Base-by-base conservation (phyloP, 805 yeast species). In the Pichia paraexigua region DNA sequence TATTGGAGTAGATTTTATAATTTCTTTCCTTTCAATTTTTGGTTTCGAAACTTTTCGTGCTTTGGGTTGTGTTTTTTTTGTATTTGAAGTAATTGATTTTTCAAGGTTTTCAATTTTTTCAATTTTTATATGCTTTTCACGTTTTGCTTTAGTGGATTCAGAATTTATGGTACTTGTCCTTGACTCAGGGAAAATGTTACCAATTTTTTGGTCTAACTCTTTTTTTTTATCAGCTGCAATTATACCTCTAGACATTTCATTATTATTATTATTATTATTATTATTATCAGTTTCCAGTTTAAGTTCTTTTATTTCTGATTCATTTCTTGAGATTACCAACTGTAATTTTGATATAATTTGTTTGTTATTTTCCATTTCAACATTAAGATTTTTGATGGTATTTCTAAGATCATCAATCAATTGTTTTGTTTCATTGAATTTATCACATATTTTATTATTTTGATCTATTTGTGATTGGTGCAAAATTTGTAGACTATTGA, bases 171-270 rank as follows among this genome's bases (percentile, higher is more conserved):
- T 32, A 11, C 43, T 43, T 2, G 47, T 46, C 7, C 46, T 48
- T 3, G 50, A 42, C 37, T 25, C 37, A 35, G 41, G n/a, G 17
- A 41, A 35, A 20, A 20, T 45, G 3, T 11, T n/a, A 35, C 22
- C 32, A 30, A 41, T 15, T 12, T 41, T 32, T 15, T 18, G 11
- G 2, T 17, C n/a, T n/a, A n/a, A 17, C n/a, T 41, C 20, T 30
- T 47, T 11, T 17, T 37, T 41, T 22, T 45, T 42, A n/a, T 17
- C 17, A 3, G 21, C 37, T 15, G 60, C 63, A 45, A 64, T 11
- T n/a, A n/a, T 35, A 35, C n/a, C n/a, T n/a, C n/a, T 35, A 20
- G n/a, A 17, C 8, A 35, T 17, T 35, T 35, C 3, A 35, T 35
- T 35, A n/a, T 10, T 35, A 35, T 35, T 20, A 5, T 17, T 7